Conservation (phyloP, 192 early-diverging fungal genomes). For the Rhizoclosmatium sp. region DNA sequence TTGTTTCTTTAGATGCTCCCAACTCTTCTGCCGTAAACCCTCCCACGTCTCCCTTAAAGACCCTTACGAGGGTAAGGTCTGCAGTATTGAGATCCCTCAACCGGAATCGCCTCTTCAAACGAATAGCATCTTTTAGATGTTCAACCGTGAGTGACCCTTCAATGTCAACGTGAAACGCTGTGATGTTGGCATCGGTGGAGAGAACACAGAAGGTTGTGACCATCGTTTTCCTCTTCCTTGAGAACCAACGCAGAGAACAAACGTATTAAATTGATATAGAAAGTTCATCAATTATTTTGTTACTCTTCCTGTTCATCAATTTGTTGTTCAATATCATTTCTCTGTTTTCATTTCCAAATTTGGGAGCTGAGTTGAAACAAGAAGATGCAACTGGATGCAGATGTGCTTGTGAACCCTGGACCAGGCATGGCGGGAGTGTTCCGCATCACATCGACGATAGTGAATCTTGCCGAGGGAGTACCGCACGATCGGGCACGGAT, state of each 20-base stretch:
- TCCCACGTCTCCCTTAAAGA: not conserved
- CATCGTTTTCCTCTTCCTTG: not conserved
- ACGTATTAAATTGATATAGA: not conserved
- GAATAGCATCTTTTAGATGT: not conserved
- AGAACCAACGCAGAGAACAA: not conserved
- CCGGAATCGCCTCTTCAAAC: not conserved
- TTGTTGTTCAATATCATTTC: no score
- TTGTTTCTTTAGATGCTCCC: not conserved
- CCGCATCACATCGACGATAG: constrained; percentile 24
- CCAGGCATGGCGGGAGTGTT: constrained; percentile 38
- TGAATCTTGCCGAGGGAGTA: constrained; percentile 10
- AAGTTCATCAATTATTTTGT: no score
- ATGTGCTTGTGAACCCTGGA: constrained; percentile 25
- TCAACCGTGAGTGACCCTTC: not conserved
- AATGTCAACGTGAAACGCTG: not conserved
- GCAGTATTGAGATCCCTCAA: not conserved
- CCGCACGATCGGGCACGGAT: constrained; percentile 17
- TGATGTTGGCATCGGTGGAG: not conserved
- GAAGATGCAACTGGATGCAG: not conserved
- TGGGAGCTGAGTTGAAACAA: no score
- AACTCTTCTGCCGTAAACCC: not conserved
- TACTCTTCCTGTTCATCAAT: no score
- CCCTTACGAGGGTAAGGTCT: constrained; percentile 2
- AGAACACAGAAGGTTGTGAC: not conserved
- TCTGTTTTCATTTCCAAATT: no score